These are phyloP conservation scores for Zygosaccharomyces sapae DNA, from an alignment of 1,139 yeast genomes.

Conservation along the genomic window DNA sequence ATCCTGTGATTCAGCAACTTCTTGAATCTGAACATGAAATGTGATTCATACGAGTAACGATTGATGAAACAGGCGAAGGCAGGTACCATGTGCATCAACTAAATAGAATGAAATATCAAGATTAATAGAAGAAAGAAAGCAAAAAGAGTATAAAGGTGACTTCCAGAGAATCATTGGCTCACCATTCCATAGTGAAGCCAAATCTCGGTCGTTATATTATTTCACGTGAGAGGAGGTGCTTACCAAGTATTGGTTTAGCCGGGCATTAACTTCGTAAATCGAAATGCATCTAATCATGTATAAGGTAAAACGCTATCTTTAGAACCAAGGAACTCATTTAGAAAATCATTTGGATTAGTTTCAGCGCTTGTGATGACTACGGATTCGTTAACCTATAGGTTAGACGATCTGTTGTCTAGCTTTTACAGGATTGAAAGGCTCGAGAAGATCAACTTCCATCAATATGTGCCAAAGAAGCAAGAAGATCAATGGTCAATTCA, in stretches of 20 bases:
- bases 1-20: constrained; percentile 43
- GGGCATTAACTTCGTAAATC: constrained; percentile 4
- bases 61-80: background rate
- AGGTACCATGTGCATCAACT: background rate
- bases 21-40: constrained; percentile 26
- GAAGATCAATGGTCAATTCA: constrained; percentile 48
- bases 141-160: background rate
- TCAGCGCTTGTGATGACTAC: constrained; percentile 6
- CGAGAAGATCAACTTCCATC: constrained; percentile 33
- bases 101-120: background rate
- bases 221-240: constrained; percentile 1
- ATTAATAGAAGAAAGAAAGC: background rate
- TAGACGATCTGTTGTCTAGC: constrained; percentile 32
- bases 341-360: background rate
- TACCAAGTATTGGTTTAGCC: background rate
- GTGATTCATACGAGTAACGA: background rate
- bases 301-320: background rate
- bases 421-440: constrained; percentile 31
- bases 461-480: constrained; percentile 32
- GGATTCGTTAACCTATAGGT: constrained; percentile 17
- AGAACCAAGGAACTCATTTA: background rate
- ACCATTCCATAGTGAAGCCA: background rate
- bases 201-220: background rate
- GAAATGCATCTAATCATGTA: background rate
- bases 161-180: background rate